Base-by-base conservation (phyloP, 2,329 filamentous ascomycete species). In the Clonostachys rosea region DNA sequence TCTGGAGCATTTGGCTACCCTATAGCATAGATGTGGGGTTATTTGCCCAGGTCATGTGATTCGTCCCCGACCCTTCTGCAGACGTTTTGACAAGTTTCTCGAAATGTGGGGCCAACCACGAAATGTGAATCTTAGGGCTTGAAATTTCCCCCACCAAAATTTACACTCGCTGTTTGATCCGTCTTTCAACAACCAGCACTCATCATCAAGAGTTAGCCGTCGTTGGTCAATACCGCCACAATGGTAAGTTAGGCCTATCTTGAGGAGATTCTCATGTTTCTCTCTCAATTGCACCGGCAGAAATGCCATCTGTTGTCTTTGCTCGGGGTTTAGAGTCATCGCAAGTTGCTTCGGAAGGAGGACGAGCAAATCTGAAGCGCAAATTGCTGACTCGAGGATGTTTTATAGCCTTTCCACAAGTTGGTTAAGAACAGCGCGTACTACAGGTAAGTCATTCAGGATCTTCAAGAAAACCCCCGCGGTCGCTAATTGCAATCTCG, bases 311-410 rank as follows among this genome's bases (percentile, higher is more conserved):
- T 69, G 66, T 63, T 65, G 60, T 59, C 59, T 48, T 50, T 66
- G 62, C 61, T 69, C 61, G 61, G 66, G 64, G 54, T 53, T 49
- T 60, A 81, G 86, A 87, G 87, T 94, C 89, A 78, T 78, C 82
- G 90, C 92, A 96, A 96, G 89, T 90, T 95, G 91, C 91, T 96
- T 96, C 92, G 91, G 89, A 88, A 58, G 59, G 74, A 74, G 72
- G 70, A 65, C 58, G 66, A 69, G 66, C 64, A 67, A 59, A 64
- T 82, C 91, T 96, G 91, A 96, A 96, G 91, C 91, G 91, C 84
- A 84, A 96, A 96, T 96, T 96, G 92, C 92, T 96, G 91, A 96
- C 90, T 96, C 89, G 85, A 74, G 79, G 78, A 74, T 74, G 65
- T 65, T 52, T 69, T 58, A 60, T 70, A 96, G 91, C 70, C 82